These are phyloP conservation scores for Tinospora cordifolia DNA, from an alignment of 164 flowering plant species.

Conservation along the genomic window DNA sequence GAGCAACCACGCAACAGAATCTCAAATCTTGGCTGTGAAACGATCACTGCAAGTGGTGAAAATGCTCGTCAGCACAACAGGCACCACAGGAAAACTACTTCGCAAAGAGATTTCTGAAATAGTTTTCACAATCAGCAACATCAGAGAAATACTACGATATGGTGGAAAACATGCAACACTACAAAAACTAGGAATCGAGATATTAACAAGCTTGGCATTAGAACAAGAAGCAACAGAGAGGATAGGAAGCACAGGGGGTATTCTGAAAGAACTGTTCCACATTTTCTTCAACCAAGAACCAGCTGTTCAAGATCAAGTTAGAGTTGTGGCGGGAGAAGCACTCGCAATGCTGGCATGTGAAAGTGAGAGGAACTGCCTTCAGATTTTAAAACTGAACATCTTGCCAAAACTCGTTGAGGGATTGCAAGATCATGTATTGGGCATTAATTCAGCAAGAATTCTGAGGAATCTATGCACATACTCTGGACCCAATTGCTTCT, in stretches of 20 bases:
- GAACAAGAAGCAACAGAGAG: slow-evolving; percentile 79
- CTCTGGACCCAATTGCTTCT: slow-evolving; percentile 42
- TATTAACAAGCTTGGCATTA: slow-evolving; percentile 62
- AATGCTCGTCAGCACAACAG: slow-evolving; percentile 74
- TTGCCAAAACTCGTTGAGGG: slow-evolving; percentile 44
- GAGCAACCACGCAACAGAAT: slow-evolving; percentile 28
- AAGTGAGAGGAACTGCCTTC: slow-evolving; percentile 51
- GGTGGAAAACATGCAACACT: slow-evolving; percentile 59
- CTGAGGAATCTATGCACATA: slow-evolving; percentile 62
- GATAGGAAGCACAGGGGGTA: slow-evolving; percentile 83
- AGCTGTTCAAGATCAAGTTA: slow-evolving; percentile 34
- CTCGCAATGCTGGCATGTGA: slow-evolving; percentile 75
- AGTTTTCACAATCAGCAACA: slow-evolving; percentile 82
- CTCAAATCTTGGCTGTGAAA: slow-evolving; percentile 54
- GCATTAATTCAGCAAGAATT: slow-evolving; percentile 66
- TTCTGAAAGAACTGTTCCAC: slow-evolving; percentile 51
- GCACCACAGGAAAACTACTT: slow-evolving; percentile 63
- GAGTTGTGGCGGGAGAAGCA: slow-evolving; percentile 79
- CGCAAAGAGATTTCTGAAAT: slow-evolving; percentile 69
- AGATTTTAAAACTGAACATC: slow-evolving; percentile 44
- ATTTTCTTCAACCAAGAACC: slow-evolving; percentile 47
- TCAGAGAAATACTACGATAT: slow-evolving; percentile 61
- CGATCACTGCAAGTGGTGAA: slow-evolving; percentile 68
- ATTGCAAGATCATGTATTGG: slow-evolving; percentile 43
- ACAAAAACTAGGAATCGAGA: slow-evolving; percentile 63